These are phyloP conservation scores for Crithidia fasciculata DNA, from an alignment of 208 protist species.

Conservation along the genomic window DNA sequence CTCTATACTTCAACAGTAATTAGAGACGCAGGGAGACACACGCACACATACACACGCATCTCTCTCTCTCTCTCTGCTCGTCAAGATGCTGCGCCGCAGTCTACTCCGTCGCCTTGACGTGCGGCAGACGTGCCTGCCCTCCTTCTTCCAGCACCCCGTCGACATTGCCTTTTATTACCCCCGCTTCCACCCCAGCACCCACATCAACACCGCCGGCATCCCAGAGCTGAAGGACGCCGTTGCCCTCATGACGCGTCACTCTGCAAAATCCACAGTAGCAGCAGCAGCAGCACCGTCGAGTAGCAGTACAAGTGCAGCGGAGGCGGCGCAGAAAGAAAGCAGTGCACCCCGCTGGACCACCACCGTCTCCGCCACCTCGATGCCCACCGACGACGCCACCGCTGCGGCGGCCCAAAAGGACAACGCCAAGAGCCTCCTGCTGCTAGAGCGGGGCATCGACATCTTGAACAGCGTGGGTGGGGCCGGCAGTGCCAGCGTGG, in stretches of 20 bases:
- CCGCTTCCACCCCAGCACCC: slow-evolving; percentile 72
- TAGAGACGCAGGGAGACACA: background rate
- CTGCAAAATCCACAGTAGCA: slow-evolving; percentile 14
- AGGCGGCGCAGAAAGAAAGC: background rate
- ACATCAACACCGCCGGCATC: slow-evolving; percentile 64
- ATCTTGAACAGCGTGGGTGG: slow-evolving; percentile 76
- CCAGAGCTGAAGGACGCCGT: slow-evolving; percentile 79
- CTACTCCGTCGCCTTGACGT: slow-evolving; percentile 33
- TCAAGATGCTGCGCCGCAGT: slow-evolving; percentile 52
- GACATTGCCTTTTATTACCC: slow-evolving; percentile 89
- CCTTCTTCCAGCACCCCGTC: slow-evolving; percentile 61
- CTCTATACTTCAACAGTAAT: too few species aligned
- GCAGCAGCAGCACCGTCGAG: background rate
- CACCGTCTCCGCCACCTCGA: slow-evolving; percentile 21
- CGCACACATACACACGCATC: background rate
- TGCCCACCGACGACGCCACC: slow-evolving; percentile 22
- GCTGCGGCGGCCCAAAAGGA: slow-evolving; percentile 41
- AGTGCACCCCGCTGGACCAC: slow-evolving; percentile 38
- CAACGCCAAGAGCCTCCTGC: slow-evolving; percentile 56
- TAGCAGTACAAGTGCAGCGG: too few species aligned
- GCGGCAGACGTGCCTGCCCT: slow-evolving; percentile 58
- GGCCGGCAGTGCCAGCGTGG: slow-evolving; percentile 18
- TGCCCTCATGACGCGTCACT: slow-evolving; percentile 46
- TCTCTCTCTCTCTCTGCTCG: background rate
- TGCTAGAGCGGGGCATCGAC: slow-evolving; percentile 76